Conservation (phyloP, 148 eudicot genomes). For the Rhododendron ovatum region DNA sequence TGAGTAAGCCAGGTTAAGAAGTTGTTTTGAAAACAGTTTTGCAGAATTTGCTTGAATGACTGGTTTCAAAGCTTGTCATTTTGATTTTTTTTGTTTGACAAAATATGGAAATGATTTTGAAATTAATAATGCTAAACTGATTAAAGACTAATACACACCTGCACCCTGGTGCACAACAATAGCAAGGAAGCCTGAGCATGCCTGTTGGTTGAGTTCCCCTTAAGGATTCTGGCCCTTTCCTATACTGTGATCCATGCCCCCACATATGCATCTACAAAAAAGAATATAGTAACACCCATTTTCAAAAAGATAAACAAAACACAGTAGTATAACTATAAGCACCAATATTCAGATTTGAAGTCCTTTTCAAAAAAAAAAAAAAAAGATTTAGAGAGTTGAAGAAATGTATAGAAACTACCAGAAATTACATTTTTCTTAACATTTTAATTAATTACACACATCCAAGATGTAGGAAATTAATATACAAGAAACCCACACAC, state of each 20-base stretch:
- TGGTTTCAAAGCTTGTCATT: too few species aligned
- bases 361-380: not conserved
- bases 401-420: not conserved
- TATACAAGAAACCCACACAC: not conserved
- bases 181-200: constrained; percentile 65
- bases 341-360: not conserved
- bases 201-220: constrained; percentile 67
- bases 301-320: not conserved
- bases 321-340: not conserved
- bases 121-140: not conserved
- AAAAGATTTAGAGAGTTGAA: not conserved
- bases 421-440: not conserved
- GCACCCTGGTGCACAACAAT: constrained; percentile 63
- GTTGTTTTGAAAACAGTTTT: not conserved
- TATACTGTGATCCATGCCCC: constrained; percentile 69
- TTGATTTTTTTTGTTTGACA: not conserved
- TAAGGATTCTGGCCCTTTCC: constrained; percentile 61
- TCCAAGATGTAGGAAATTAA: not conserved
- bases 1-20: not conserved
- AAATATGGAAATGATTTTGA: not conserved
- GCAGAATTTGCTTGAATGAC: not conserved
- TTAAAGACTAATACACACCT: not conserved
- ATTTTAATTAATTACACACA: not conserved
- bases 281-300: not conserved
- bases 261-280: constrained; percentile 60